Base-by-base conservation (phyloP, 371 early-diverging fungal species). In the Smittium culicis region DNA sequence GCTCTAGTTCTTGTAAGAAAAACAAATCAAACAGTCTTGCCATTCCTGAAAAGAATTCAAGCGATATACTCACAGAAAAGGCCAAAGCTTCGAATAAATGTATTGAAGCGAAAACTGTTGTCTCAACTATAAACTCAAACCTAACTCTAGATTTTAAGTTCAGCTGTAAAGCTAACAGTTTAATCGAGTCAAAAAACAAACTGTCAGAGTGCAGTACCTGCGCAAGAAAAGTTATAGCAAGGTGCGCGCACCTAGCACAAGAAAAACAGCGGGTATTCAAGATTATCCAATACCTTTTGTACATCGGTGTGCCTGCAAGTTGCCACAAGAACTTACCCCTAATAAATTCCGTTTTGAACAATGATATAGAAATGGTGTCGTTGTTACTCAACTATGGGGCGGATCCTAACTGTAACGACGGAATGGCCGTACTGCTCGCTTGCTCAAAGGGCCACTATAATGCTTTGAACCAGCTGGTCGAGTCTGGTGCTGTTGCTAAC, bases 291-390 rank as follows among this genome's bases (percentile, higher is more conserved):
- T 24, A n/a, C 11, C 31, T 62, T 16, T 34, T 62, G 11, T 16
- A 62, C 32, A 2, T 62, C 5, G 63, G 63, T 20, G 2, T 62
- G 24, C 5, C n/a, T 24, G 32, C 63, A 29, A 62, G 34, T n/a
- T 8, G 63, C n/a, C 63, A 62, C n/a, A 62, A 31, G 31, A 34
- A 34, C 8, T n/a, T 62, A 20, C 63, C 63, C 24, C 31, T 62
- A 34, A 62, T 62, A n/a, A 62, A 62, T 28, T 62, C 63, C 24
- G 63, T 62, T 29, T 31, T 62, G 63, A 27, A 62, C 34, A 17
- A 34, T 16, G n/a, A 62, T 31, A 31, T 31, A 28, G 31, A 29
- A 33, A 11, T n/a, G n/a, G 33, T n/a, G 14, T 8, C 2, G 27
- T 24, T 62, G n/a, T n/a, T 62, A 33, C 63, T 62, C n/a, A 11